Evolutionary conservation across 2,329 filamentous ascomycete genomes (phyloP).

Genomic region (Aspergillus phoenicis): DNA sequence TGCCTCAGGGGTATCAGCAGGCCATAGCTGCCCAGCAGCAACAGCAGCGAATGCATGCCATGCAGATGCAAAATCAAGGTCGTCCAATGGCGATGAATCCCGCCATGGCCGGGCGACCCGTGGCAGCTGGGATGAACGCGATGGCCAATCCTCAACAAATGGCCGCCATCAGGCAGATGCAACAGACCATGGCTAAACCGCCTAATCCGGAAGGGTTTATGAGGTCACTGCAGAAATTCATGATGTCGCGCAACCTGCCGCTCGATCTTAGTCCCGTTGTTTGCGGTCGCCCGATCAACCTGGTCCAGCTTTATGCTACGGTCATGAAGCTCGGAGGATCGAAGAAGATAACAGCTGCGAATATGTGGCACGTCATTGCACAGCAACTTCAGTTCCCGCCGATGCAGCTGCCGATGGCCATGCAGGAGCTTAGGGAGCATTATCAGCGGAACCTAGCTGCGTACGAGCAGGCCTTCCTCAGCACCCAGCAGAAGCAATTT

Average conservation of each 20-base stretch:
- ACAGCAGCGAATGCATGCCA: slow-evolving; percentile 70
- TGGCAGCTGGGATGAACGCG: slow-evolving; percentile 39
- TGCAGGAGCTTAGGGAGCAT: slow-evolving; percentile 68
- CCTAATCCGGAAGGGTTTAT: slow-evolving; percentile 68
- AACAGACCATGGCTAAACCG: slow-evolving; percentile 46
- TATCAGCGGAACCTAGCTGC: slow-evolving; percentile 75
- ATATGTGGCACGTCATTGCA: slow-evolving; percentile 74
- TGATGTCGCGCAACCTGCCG: slow-evolving; percentile 70
- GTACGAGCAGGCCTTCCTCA: slow-evolving; percentile 66
- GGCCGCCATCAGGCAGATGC: slow-evolving; percentile 54
- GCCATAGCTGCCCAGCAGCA: slow-evolving; percentile 68
- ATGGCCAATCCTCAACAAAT: slow-evolving; percentile 46
- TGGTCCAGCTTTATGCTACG: slow-evolving; percentile 75
- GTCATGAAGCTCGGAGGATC: slow-evolving; percentile 79
- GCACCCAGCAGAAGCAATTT: slow-evolving; percentile 47
- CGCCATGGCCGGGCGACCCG: slow-evolving; percentile 38
- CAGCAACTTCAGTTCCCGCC: slow-evolving; percentile 62
- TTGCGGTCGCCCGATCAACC: slow-evolving; percentile 70
- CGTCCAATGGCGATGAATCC: slow-evolving; percentile 58
- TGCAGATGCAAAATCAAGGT: slow-evolving; percentile 78
- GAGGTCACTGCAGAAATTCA: slow-evolving; percentile 75
- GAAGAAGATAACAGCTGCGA: slow-evolving; percentile 68
- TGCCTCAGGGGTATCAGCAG: slow-evolving; percentile 56
- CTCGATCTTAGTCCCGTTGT: slow-evolving; percentile 75
- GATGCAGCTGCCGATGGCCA: slow-evolving; percentile 66